These are phyloP conservation scores for Marchantia paleacea DNA, from an alignment of 225 moss, liverwort and hornwort genomes.

Conservation along the genomic window DNA sequence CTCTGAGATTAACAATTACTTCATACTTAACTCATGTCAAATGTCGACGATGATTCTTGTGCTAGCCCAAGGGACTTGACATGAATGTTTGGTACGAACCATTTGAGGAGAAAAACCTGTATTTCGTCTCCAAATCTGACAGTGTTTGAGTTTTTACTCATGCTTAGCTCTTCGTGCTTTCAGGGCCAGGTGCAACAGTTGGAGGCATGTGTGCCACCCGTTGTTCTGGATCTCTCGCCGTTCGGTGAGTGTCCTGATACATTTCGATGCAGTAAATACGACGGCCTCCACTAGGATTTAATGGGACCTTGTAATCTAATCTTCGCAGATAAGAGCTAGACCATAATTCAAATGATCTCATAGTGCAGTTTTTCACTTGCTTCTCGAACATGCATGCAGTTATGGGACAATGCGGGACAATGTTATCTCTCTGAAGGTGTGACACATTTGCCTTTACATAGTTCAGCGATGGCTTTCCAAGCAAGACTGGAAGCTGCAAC, in stretches of 20 bases:
- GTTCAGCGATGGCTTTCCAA: neutral
- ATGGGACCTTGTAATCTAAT: neutral
- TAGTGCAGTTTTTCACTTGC: neutral
- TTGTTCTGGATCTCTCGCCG: slow-evolving; percentile 96
- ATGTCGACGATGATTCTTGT: neutral
- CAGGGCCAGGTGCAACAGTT: slow-evolving; percentile 98
- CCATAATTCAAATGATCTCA: neutral
- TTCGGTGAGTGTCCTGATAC: slow-evolving; percentile 53
- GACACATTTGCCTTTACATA: neutral
- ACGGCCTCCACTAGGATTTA: neutral
- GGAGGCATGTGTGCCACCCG: slow-evolving; percentile 99
- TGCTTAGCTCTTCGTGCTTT: neutral
- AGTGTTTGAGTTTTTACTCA: neutral
- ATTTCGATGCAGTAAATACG: neutral
- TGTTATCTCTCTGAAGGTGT: slow-evolving; percentile 60
- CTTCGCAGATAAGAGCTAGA: neutral
- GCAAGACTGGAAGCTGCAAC: neutral
- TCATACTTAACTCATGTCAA: neutral
- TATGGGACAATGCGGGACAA: slow-evolving; percentile 99
- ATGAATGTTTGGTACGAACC: neutral
- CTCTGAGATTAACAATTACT: too few species aligned
- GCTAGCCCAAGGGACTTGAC: neutral
- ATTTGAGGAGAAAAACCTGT: neutral
- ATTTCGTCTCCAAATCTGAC: neutral
- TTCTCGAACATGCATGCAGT: slow-evolving; percentile 38